Percentiles rank a stretch among this genome's conserved stretches.
These are phyloP conservation scores for Cyberlindnera suaveolens DNA, from an alignment of 805 yeast species.

Conservation along the genomic window DNA sequence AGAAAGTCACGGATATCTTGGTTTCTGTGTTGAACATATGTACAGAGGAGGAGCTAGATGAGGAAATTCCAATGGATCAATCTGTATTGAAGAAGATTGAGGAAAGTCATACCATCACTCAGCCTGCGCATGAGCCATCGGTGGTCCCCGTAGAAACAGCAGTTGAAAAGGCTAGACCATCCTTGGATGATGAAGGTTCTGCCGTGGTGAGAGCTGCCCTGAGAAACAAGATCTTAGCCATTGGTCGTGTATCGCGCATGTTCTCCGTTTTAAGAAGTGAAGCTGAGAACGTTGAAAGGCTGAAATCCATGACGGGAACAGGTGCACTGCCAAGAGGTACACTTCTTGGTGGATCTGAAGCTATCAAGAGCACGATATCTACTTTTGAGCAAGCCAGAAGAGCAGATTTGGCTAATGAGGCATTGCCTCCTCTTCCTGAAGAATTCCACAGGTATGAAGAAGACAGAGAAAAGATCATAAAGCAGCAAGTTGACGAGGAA, in stretches of 20 bases:
- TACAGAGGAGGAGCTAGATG: slow-evolving; percentile 89
- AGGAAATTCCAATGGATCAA: slow-evolving; percentile 49
- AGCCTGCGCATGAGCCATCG: no score
- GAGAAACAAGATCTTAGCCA: slow-evolving; percentile 86
- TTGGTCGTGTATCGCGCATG: slow-evolving; percentile 94
- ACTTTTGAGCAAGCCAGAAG: slow-evolving; percentile 78
- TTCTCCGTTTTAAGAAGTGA: slow-evolving; percentile 84
- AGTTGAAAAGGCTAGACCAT: no score
- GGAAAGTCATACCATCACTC: no score
- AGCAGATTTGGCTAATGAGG: slow-evolving; percentile 80
- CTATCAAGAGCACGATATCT: slow-evolving; percentile 59
- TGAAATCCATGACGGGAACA: slow-evolving; percentile 58
- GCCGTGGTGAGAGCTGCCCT: slow-evolving; percentile 42
- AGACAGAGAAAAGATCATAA: slow-evolving; percentile 39
- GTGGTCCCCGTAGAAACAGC: no score
- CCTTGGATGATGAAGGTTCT: neutral
- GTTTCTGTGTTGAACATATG: slow-evolving; percentile 87
- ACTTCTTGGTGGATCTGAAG: slow-evolving; percentile 75
- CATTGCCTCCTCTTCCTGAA: slow-evolving; percentile 74
- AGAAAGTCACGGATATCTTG: slow-evolving; percentile 89
- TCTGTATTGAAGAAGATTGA: slow-evolving; percentile 10
- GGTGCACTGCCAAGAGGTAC: slow-evolving; percentile 86
- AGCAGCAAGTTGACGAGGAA: slow-evolving; percentile 28
- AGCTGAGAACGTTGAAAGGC: slow-evolving; percentile 74
- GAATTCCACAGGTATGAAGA: slow-evolving; percentile 42